Conservation (phyloP, 2,329 filamentous ascomycete genomes). For the Coniochaeta prunicola region DNA sequence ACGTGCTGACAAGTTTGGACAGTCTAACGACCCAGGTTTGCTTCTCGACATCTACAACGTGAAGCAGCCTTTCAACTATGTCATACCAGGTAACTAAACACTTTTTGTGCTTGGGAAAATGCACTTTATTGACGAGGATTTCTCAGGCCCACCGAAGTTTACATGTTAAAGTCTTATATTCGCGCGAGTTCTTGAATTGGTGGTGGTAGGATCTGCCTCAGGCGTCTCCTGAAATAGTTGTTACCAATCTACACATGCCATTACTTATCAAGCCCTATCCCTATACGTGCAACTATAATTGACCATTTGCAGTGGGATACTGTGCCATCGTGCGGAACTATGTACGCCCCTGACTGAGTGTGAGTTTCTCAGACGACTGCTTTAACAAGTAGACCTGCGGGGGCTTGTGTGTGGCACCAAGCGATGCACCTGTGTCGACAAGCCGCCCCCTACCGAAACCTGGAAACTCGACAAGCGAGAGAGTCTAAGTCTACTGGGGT, state of each 20-base stretch:
- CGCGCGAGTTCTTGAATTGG: background rate
- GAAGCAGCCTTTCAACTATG: slow-evolving; percentile 17
- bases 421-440: background rate
- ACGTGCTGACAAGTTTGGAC: background rate
- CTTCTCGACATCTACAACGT: slow-evolving; percentile 28
- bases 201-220: too few species aligned
- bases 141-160: slow-evolving; percentile 8
- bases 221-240: too few species aligned
- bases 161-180: slow-evolving; percentile 2
- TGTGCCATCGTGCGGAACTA: too few species aligned
- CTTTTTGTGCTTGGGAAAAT: background rate
- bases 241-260: too few species aligned
- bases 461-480: background rate
- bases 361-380: too few species aligned
- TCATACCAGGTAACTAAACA: slow-evolving; percentile 22
- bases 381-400: too few species aligned
- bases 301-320: too few species aligned
- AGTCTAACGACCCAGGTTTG: slow-evolving; percentile 26
- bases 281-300: too few species aligned
- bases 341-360: too few species aligned
- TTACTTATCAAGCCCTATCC: too few species aligned
- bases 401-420: too few species aligned
- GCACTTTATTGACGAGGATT: background rate
- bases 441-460: background rate
- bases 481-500: background rate